Conservation (phyloP, 768 basidiomycete genomes). For the Tricholoma terreum region DNA sequence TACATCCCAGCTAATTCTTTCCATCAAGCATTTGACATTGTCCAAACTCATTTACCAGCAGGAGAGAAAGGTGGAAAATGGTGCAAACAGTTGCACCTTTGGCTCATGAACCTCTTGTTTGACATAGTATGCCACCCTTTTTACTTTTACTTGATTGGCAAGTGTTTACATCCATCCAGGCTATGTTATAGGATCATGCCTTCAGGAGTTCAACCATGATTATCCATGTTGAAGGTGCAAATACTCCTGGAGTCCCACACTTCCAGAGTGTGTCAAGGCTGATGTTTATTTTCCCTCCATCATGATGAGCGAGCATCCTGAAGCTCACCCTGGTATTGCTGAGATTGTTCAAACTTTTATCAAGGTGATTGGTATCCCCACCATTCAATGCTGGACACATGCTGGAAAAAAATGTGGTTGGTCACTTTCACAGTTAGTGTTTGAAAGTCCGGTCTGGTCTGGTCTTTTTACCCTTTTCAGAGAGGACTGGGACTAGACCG, state of each 20-base stretch:
- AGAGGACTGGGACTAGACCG: too few species aligned
- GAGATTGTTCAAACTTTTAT: not conserved
- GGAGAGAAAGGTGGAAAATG: not conserved
- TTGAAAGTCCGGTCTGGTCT: too few species aligned
- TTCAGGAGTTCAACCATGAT: not conserved
- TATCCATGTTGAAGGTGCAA: not conserved
- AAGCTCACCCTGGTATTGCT: not conserved
- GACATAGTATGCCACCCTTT: not conserved
- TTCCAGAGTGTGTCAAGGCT: not conserved
- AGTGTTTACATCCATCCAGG: not conserved
- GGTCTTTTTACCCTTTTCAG: too few species aligned
- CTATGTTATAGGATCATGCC: not conserved
- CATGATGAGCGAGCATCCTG: not conserved
- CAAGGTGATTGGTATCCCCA: not conserved
- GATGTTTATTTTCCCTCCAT: not conserved
- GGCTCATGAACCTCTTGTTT: not conserved
- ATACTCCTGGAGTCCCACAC: not conserved
- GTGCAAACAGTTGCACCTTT: not conserved
- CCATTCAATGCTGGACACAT: not conserved
- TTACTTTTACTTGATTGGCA: not conserved
- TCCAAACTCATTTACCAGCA: not conserved
- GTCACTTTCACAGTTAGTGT: too few species aligned
- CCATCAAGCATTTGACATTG: not conserved
- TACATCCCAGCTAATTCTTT: not conserved
- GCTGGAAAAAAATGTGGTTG: not conserved